A percentile compares a stretch with the other conserved stretches of the same genome.
Conservation (phyloP, 78 protist genomes). For the Creolimax fragrantissima region DNA sequence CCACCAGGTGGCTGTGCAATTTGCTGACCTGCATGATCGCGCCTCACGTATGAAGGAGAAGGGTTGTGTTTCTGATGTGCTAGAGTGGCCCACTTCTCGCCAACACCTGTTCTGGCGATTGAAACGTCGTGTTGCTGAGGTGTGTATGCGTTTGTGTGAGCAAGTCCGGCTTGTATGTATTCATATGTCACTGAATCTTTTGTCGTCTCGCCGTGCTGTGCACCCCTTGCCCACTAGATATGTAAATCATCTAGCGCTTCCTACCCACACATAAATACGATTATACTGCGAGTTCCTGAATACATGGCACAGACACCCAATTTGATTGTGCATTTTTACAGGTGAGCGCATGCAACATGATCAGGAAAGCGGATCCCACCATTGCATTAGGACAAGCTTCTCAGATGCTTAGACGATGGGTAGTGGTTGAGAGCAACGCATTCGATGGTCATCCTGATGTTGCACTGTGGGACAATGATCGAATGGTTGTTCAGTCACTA, state of each 20-base stretch:
- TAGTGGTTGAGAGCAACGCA: not conserved
- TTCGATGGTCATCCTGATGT: too few relatives aligned
- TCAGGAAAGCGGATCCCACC: not conserved
- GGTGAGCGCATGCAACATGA: not conserved
- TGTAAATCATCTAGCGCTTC: too few relatives aligned
- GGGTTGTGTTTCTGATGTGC: constrained; percentile 59
- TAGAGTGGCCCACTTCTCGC: constrained; percentile 74
- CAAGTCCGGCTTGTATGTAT: not conserved
- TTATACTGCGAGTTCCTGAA: too few relatives aligned
- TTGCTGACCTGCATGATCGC: constrained; percentile 91
- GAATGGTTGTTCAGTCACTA: not conserved
- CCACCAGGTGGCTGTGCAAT: constrained; percentile 74
- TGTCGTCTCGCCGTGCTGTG: not conserved
- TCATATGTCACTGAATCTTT: not conserved
- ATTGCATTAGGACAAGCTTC: not conserved
- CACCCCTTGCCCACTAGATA: too few relatives aligned
- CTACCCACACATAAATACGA: too few relatives aligned
- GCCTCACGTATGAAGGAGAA: constrained; percentile 91
- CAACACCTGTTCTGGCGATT: constrained; percentile 62
- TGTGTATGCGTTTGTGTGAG: not conserved
- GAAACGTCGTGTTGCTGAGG: constrained; percentile 57
- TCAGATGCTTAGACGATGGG: not conserved
- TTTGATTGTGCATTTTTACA: not conserved
- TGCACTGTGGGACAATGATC: not conserved
- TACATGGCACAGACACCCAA: too few relatives aligned